Evolutionary conservation across 306 rosid species (phyloP), one percentile per base, ranked within the genome.

Genomic region (Ochetophila trinervis): DNA sequence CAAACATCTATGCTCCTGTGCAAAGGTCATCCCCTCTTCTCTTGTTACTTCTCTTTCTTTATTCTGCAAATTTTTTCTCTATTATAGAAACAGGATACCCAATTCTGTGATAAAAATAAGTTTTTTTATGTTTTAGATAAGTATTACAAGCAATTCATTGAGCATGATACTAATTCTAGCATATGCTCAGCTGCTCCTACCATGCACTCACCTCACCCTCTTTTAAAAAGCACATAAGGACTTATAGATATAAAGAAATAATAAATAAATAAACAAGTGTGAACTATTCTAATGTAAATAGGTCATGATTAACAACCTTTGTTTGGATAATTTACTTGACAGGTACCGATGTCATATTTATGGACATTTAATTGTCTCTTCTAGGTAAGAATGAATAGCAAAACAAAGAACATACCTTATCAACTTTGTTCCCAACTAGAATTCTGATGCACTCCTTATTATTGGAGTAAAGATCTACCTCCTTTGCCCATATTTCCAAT

Each of bases 341-440:
- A 27, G 4, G 32, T 27, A 4, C 32, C 4, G 32, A 27, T 4
- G 32, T 27, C 32, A 27, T 1, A 27, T 27, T 27, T 27, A 27
- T 27, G 32, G 32, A 4, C 2, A 27, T 27, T 27, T 27, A 27
- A 27, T 27, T 27, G 32, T 27, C 2, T 27, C 24, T 8, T 8
- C 14, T 6, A 34, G 22, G 23, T 5, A 50, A 32, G 70, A 37
- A 65, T 53, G 60, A 24, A 61, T 17, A 62, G 36, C 55, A 51
- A 48, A 71, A 14, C 14, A 2, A 1, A 68, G 48, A 75, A 34
- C 68, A 65, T 79, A 93, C 99, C 86, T 79, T 85, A 73, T 93
- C 99, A 57, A 87, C 94, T 73, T 93, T 93, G 75, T 93, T 93
- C 61, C 99, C 99, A 4, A 93, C 87, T 60, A 93, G 76, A 77